A percentile compares a stretch with the other conserved stretches of the same genome.
Evolutionary conservation across 2,329 filamentous ascomycete genomes (phyloP).

Genomic region (Ceratocystiopsis sp.): DNA sequence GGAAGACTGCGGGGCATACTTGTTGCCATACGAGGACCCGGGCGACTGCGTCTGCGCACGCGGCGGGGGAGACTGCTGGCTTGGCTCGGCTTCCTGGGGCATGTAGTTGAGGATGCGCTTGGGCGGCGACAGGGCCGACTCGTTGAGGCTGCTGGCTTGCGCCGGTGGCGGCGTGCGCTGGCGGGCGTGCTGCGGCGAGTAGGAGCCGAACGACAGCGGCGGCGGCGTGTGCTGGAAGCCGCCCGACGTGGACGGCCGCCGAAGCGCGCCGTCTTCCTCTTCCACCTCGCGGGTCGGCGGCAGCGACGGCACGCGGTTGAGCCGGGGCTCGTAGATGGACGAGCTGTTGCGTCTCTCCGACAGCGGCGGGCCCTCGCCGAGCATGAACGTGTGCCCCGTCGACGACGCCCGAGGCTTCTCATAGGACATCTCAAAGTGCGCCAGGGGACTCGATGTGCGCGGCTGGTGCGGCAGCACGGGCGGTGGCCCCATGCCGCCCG

Average conservation of each 20-base stretch:
- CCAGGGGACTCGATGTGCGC: slow-evolving; percentile 47
- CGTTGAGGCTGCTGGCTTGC: slow-evolving; percentile 17
- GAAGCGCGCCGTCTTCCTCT: slow-evolving; percentile 23
- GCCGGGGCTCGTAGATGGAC: slow-evolving; percentile 33
- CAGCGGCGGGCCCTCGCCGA: slow-evolving; percentile 20
- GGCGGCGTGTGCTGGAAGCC: too few relatives aligned
- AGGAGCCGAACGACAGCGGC: neutral
- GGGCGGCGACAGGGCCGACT: slow-evolving; percentile 34
- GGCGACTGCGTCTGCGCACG: slow-evolving; percentile 48
- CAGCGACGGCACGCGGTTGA: slow-evolving; percentile 38
- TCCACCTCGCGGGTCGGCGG: slow-evolving; percentile 46
- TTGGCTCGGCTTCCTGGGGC: slow-evolving; percentile 18
- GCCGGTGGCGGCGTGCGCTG: slow-evolving; percentile 31
- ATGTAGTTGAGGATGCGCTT: slow-evolving; percentile 38
- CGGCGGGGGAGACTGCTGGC: slow-evolving; percentile 33
- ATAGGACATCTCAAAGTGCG: slow-evolving; percentile 41
- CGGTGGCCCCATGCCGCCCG: slow-evolving; percentile 21
- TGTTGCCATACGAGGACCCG: slow-evolving; percentile 25
- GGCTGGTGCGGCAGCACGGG: slow-evolving; percentile 37
- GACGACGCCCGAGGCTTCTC: slow-evolving; percentile 15
- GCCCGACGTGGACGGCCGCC: too few relatives aligned
- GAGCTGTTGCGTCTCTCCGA: slow-evolving; percentile 33
- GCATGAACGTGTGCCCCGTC: slow-evolving; percentile 11
- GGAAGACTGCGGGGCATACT: slow-evolving; percentile 14
- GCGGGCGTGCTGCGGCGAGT: slow-evolving; percentile 11